Evolutionary conservation across 495 filamentous ascomycete species (phyloP), one percentile per base, ranked within the genome.

Genomic region (Penicillium canescens): DNA sequence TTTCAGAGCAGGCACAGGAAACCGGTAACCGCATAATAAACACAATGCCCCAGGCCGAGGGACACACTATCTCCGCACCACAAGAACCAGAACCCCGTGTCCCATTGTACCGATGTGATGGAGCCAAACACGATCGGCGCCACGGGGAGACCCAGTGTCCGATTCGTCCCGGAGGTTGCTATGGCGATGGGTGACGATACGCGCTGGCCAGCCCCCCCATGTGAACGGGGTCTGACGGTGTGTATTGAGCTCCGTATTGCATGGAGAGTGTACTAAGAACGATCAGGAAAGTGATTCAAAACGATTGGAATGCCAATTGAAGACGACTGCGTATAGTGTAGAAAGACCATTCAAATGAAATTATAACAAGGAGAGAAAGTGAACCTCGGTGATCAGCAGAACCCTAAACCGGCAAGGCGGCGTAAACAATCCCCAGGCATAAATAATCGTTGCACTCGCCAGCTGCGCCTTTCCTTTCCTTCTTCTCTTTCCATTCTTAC

Each of bases 121-220:
- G 37, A 50, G 26, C 28, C 49, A 43, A 51, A 43, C 21, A 42
- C 40, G 49, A 51, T 67, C 54, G 42, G 49, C 46, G 52, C 54
- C 52, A 56, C 61, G 55, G 37, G 36, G 36, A 28, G 58, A 56
- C 43, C 52, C 52, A 57, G 47, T 56, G 39, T 46, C 61, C 64
- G 61, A 62, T 65, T 60, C 49, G 52, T 54, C 61, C 64, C 64
- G 64, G 60, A 36, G 49, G 64, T 67, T 67, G 64, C 61, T 49
- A 67, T 67, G 59, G 61, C 9, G 61, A 67, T 56, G 12, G 23
- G 38, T 47, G 46, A 48, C 8, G 23, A 42, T 51, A 51, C 49
- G 49, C 38, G 49, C 41, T 60, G 46, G 52, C 42, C 54, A 56
- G 46, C 60, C 57, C 52, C 54, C 36, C 47, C 50, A 59, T 59